Conservation (phyloP, 495 filamentous ascomycete species). For the Aspergillus conjunctus region DNA sequence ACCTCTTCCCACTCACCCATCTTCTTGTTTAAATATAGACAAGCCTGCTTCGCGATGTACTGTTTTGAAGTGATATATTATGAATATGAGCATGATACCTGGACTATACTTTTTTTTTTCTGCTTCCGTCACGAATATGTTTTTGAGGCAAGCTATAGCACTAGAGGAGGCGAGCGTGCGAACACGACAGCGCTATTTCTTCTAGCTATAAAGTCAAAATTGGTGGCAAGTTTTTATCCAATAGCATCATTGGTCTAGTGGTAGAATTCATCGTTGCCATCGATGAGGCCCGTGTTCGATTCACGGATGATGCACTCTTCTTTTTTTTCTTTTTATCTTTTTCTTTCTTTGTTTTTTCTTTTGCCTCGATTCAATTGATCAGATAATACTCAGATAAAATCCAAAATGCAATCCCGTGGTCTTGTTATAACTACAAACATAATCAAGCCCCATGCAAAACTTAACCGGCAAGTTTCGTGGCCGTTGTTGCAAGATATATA, state of each 20-base stretch:
- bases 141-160: background rate
- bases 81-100: slow-evolving; percentile 11
- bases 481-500: too few relatives aligned
- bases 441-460: too few relatives aligned
- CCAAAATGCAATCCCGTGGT: too few relatives aligned
- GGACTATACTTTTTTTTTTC: background rate
- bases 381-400: too few relatives aligned
- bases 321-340: slow-evolving; percentile 15
- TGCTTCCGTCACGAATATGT: background rate
- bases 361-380: too few relatives aligned
- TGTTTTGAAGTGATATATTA: slow-evolving; percentile 9
- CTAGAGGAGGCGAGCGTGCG: too few relatives aligned
- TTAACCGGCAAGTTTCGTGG: too few relatives aligned
- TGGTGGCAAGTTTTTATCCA: background rate
- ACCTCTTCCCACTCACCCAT: background rate
- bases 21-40: background rate
- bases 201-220: background rate
- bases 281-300: slow-evolving; percentile 62
- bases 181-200: background rate
- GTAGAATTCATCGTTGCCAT: slow-evolving; percentile 64
- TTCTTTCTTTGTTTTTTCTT: background rate
- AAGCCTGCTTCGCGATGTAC: background rate
- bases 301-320: slow-evolving; percentile 55
- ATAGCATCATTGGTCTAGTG: slow-evolving; percentile 60
- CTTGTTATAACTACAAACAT: too few relatives aligned